A percentile compares a stretch with the other conserved stretches of the same genome.
These are phyloP conservation scores for Odontarrhena argentea DNA, from an alignment of 345 rosid genomes.

Conservation along the genomic window DNA sequence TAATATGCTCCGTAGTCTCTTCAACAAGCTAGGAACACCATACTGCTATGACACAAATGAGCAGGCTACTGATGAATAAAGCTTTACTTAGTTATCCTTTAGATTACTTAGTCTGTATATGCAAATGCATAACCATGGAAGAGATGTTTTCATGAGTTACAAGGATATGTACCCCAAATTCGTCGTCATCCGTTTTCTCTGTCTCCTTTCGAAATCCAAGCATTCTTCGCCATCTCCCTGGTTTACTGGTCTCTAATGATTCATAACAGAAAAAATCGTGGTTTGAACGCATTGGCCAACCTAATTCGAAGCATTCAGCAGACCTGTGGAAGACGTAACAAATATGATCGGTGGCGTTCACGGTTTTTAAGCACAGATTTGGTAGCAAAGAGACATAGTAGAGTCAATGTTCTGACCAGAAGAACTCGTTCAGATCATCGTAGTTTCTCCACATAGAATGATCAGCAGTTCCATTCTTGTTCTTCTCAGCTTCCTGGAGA, in stretches of 20 bases:
- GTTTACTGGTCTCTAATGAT: constrained; percentile 41
- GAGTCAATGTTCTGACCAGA: constrained; percentile 61
- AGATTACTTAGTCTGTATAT: constrained; percentile 29
- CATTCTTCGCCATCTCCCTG: constrained; percentile 32
- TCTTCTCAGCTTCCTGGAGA: constrained; percentile 82
- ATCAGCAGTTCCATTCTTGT: constrained; percentile 78
- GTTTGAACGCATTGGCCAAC: constrained; percentile 84
- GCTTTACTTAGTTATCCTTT: constrained; percentile 6
- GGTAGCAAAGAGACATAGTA: constrained; percentile 14
- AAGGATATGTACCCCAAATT: constrained; percentile 54
- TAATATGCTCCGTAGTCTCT: constrained; percentile 38
- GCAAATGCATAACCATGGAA: constrained; percentile 34
- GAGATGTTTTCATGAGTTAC: constrained; percentile 22
- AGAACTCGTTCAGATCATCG: constrained; percentile 93
- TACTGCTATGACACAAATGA: constrained; percentile 34
- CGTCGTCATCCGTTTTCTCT: constrained; percentile 59
- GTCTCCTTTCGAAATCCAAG: constrained; percentile 34
- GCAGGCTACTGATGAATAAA: constrained; percentile 34
- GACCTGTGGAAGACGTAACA: constrained; percentile 62
- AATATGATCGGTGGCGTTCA: constrained; percentile 23
- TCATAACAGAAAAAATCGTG: constrained; percentile 66
- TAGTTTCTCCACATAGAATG: constrained; percentile 96
- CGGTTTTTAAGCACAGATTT: constrained; percentile 8
- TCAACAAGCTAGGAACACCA: constrained; percentile 44
- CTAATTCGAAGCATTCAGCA: constrained; percentile 74